These are phyloP conservation scores for Phytophthora lateralis DNA, from an alignment of 352 stramenopile genomes.

Conservation along the genomic window DNA sequence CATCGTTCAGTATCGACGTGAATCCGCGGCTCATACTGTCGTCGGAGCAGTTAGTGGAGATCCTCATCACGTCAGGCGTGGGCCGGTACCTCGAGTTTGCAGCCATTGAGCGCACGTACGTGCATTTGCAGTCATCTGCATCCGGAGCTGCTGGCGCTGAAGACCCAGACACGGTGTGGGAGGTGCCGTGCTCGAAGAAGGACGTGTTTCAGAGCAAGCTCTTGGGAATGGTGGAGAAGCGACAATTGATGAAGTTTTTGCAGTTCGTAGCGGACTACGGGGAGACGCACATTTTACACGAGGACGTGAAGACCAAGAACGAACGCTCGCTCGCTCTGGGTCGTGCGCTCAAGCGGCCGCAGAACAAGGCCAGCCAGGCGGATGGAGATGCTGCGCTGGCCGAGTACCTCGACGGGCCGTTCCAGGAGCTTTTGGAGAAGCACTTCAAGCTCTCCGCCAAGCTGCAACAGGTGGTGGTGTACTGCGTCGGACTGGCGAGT, in stretches of 20 bases:
- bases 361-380: slow-evolving; percentile 83
- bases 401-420: slow-evolving; percentile 58
- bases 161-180: slow-evolving; percentile 57
- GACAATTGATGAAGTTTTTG: slow-evolving; percentile 91
- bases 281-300: slow-evolving; percentile 67
- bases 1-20: slow-evolving; percentile 76
- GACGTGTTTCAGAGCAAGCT: slow-evolving; percentile 90
- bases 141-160: slow-evolving; percentile 6
- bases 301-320: slow-evolving; percentile 87
- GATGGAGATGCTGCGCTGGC: slow-evolving; percentile 35
- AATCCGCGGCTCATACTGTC: slow-evolving; percentile 83
- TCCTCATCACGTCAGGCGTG: slow-evolving; percentile 85
- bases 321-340: slow-evolving; percentile 80
- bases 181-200: slow-evolving; percentile 90
- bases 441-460: slow-evolving; percentile 80
- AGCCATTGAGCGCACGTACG: slow-evolving; percentile 82
- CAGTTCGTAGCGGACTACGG: slow-evolving; percentile 90
- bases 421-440: slow-evolving; percentile 68
- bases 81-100: slow-evolving; percentile 90
- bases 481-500: slow-evolving; percentile 82
- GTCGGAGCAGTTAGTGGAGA: slow-evolving; percentile 79
- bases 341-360: slow-evolving; percentile 78
- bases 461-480: slow-evolving; percentile 85
- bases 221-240: slow-evolving; percentile 87
- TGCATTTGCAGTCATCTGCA: slow-evolving; percentile 49